A percentile compares a stretch with the other conserved stretches of the same genome.
phyloP scores from a whole-genome alignment of 176 grass and related monocot genomes.

The Oryza glaberrima region DNA sequence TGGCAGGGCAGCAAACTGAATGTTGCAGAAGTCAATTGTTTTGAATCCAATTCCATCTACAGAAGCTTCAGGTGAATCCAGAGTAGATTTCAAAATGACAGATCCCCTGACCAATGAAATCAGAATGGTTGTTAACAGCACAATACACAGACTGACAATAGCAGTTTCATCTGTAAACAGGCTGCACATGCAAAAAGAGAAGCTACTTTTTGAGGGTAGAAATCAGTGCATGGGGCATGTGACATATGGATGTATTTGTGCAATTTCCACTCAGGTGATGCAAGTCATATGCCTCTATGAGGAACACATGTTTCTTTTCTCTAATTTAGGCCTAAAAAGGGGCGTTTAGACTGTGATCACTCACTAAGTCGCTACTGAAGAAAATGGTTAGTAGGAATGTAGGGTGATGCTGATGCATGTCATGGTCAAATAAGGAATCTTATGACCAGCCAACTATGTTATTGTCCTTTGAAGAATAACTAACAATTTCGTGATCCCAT shows the following conservation, averaged over 20 bases:
- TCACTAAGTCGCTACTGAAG: background rate
- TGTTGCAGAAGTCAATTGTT: background rate
- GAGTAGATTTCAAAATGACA: background rate
- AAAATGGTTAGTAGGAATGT: background rate
- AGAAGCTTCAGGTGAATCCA: conserved; percentile 23
- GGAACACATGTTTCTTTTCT: background rate
- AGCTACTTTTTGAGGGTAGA: conserved; percentile 19
- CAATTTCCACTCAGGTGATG: conserved; percentile 33
- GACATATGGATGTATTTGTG: conserved; percentile 30
- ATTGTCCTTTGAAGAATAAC: conserved; percentile 27
- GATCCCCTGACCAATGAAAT: background rate
- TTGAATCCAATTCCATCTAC: background rate
- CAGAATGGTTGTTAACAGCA: background rate
- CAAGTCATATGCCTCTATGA: conserved; percentile 41
- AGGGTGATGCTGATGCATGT: background rate
- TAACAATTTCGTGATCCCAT: background rate
- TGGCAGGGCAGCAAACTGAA: background rate
- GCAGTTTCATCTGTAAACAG: background rate
- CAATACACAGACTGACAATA: background rate
- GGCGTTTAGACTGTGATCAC: conserved; percentile 27
- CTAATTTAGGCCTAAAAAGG: conserved; percentile 9
- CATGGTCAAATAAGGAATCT: conserved; percentile 49
- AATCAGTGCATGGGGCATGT: conserved; percentile 20
- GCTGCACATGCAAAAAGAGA: conserved; percentile 25
- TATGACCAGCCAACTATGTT: conserved; percentile 35